These are phyloP conservation scores for Malus hybrid DNA, from an alignment of 331 rosid genomes.

Conservation along the genomic window DNA sequence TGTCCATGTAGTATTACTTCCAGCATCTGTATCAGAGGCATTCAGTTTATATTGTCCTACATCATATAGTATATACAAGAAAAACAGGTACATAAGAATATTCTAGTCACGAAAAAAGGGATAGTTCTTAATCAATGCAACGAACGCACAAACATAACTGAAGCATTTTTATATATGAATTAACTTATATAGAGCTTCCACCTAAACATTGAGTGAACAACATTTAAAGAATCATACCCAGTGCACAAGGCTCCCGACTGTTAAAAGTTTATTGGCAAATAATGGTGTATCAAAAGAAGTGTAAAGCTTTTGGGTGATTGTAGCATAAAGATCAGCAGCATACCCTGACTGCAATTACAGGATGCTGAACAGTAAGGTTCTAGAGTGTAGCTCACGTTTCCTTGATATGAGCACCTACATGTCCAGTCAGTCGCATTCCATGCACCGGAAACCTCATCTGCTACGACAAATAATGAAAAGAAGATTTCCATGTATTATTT, in stretches of 20 bases:
- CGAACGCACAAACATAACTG: neutral
- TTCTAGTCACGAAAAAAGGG: neutral
- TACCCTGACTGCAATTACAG: conserved; percentile 83
- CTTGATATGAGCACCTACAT: conserved; percentile 56
- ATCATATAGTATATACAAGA: neutral
- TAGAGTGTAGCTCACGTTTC: conserved; percentile 35
- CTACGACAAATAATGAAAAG: conserved; percentile 22
- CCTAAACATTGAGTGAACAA: neutral
- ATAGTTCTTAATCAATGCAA: neutral
- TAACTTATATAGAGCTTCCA: neutral
- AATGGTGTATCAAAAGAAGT: neutral
- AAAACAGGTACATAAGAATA: neutral
- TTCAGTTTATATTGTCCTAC: conserved; percentile 5
- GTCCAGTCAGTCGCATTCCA: conserved; percentile 56
- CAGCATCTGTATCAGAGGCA: conserved; percentile 40
- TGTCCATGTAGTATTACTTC: conserved; percentile 49
- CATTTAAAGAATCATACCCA: too few species aligned
- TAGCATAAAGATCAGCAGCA: conserved; percentile 18
- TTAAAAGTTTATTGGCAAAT: neutral
- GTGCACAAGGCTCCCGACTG: too few species aligned
- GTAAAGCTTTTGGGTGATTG: conserved; percentile 10
- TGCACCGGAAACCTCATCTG: conserved; percentile 46
- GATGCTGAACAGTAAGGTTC: conserved; percentile 71
- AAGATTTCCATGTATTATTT: neutral
- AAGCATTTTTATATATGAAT: neutral